Percentiles rank a stretch among this genome's conserved stretches.
These are phyloP conservation scores for Ophiosphaerella narmari DNA, from an alignment of 2,329 filamentous ascomycete species.

Conservation along the genomic window DNA sequence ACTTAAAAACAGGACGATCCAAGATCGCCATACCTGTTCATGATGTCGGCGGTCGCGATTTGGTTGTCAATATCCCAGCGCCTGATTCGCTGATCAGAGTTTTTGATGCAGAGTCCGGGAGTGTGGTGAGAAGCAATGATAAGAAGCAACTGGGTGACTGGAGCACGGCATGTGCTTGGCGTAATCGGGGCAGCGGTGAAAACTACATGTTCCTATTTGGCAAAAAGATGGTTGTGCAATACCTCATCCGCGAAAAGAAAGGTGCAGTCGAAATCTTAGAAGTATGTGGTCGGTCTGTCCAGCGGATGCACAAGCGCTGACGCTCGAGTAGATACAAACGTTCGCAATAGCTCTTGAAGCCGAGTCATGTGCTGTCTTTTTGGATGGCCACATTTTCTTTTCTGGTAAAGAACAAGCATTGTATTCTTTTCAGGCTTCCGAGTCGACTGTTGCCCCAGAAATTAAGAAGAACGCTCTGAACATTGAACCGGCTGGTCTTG, in stretches of 20 bases:
- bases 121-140: conserved; percentile 20
- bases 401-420: conserved; percentile 31
- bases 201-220: conserved; percentile 38
- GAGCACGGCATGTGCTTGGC: conserved; percentile 37
- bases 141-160: conserved; percentile 36
- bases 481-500: conserved; percentile 27
- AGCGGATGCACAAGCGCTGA: conserved; percentile 1
- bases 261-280: conserved; percentile 29
- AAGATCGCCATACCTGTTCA: conserved; percentile 33
- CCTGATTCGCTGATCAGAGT: conserved; percentile 33
- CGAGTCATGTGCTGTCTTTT: conserved; percentile 29
- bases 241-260: conserved; percentile 18
- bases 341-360: conserved; percentile 34
- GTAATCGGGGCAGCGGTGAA: conserved; percentile 28
- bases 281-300: conserved; percentile 9
- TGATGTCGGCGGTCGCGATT: conserved; percentile 25
- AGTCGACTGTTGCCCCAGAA: conserved; percentile 20
- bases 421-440: conserved; percentile 37
- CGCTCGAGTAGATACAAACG: conserved; percentile 27
- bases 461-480: conserved; percentile 20
- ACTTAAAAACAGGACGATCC: conserved; percentile 32
- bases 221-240: conserved; percentile 36
- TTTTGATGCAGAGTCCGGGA: conserved; percentile 25
- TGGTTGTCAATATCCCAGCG: conserved; percentile 35
- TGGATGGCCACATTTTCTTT: conserved; percentile 29